Conservation (phyloP, 306 rosid species). For the Hippophae gyantsensis region DNA sequence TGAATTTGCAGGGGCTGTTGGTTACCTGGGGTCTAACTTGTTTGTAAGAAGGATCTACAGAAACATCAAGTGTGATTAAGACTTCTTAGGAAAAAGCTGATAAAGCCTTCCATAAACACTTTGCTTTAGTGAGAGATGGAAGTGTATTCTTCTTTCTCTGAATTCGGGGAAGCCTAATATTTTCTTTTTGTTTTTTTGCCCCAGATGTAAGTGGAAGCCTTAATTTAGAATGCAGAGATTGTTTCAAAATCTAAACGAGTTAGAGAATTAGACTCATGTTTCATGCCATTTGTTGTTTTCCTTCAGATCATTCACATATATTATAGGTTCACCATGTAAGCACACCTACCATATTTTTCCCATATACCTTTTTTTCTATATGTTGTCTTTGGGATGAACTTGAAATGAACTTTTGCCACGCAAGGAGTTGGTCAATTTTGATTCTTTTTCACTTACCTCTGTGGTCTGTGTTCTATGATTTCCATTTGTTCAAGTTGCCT, state of each 20-base stretch:
- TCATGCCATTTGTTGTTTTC: constrained; percentile 25
- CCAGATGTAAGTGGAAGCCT: constrained; percentile 63
- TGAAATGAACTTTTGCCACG: constrained; percentile 50
- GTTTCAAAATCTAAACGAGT: constrained; percentile 44
- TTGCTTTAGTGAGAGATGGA: constrained; percentile 22
- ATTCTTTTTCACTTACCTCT: neutral
- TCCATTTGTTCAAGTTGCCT: neutral
- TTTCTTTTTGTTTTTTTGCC: constrained; percentile 28
- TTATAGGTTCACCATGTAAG: constrained; percentile 34
- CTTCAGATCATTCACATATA: constrained; percentile 30
- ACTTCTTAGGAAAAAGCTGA: constrained; percentile 28
- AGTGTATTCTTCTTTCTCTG: constrained; percentile 49
- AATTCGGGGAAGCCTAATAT: constrained; percentile 54
- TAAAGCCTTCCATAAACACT: constrained; percentile 29
- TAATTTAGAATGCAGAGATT: constrained; percentile 65
- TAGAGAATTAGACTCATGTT: constrained; percentile 43
- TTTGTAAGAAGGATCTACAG: constrained; percentile 99
- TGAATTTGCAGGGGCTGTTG: constrained; percentile 79
- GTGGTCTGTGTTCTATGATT: neutral
- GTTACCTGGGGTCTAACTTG: constrained; percentile 89
- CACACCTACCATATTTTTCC: constrained; percentile 27
- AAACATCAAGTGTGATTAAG: constrained; percentile 95
- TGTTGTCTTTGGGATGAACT: constrained; percentile 26
- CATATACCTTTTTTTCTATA: constrained; percentile 14
- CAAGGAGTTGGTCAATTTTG: constrained; percentile 27